A percentile compares a stretch with the other conserved stretches of the same genome.
Evolutionary conservation across 345 rosid species (phyloP).

Genomic region (Kandelia obovata): DNA sequence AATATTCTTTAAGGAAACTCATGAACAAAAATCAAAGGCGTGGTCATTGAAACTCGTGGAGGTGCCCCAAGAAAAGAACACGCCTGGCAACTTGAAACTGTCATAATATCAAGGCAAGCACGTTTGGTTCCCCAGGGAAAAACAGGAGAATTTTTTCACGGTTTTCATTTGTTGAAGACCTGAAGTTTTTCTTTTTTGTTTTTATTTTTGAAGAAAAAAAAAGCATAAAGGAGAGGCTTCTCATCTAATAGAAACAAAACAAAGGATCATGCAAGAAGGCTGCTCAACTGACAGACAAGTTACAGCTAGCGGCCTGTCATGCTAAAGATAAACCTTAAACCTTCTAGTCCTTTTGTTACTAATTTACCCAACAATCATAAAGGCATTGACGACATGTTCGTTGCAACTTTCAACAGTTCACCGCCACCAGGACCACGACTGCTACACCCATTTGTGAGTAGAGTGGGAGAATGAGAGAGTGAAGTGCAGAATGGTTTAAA

Average conservation of each 20-base stretch:
- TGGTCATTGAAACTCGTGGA: slow-evolving; percentile 23
- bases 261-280: slow-evolving; percentile 82
- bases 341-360: slow-evolving; percentile 21
- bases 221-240: background rate
- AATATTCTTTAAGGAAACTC: slow-evolving; percentile 14
- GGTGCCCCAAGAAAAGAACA: slow-evolving; percentile 24
- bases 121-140: slow-evolving; percentile 47
- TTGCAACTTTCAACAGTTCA: slow-evolving; percentile 28
- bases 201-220: too few species aligned
- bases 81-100: slow-evolving; percentile 18
- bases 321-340: slow-evolving; percentile 53
- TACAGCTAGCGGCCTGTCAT: slow-evolving; percentile 76
- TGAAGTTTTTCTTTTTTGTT: background rate
- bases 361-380: slow-evolving; percentile 31
- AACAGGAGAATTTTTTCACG: slow-evolving; percentile 4
- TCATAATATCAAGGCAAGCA: slow-evolving; percentile 56
- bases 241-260: background rate
- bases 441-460: background rate
- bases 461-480: background rate
- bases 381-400: slow-evolving; percentile 41
- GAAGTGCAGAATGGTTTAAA: too few species aligned
- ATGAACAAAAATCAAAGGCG: slow-evolving; percentile 30
- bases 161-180: background rate
- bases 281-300: slow-evolving; percentile 86
- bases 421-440: background rate